Percentiles rank a stretch among this genome's conserved stretches.
Evolutionary conservation across 495 filamentous ascomycete genomes (phyloP).

Genomic region (Schizothecium vesticola): DNA sequence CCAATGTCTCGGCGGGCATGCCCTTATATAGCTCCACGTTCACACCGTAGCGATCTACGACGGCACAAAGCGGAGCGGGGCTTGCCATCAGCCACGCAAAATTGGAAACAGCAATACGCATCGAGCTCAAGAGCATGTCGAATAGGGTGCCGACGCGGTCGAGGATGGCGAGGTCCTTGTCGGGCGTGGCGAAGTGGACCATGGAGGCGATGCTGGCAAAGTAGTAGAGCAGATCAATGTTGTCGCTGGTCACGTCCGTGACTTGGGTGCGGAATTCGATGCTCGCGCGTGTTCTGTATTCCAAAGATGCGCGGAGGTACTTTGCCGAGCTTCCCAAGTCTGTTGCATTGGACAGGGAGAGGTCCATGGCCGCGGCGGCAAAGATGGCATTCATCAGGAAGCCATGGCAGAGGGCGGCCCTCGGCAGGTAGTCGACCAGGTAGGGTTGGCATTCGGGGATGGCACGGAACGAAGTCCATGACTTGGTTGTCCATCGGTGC

Average conservation of each 20-base stretch:
- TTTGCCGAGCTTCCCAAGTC: background rate
- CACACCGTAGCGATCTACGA: background rate
- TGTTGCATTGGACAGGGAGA: background rate
- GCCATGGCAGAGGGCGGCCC: background rate
- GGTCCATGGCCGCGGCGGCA: slow-evolving; percentile 2
- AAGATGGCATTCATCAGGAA: slow-evolving; percentile 8
- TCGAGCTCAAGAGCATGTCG: background rate
- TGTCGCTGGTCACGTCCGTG: background rate
- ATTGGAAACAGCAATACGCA: background rate
- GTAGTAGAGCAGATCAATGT: slow-evolving; percentile 7
- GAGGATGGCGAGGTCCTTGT: background rate
- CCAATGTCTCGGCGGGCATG: background rate
- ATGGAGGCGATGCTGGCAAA: slow-evolving; percentile 1
- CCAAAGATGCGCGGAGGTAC: slow-evolving; percentile 1
- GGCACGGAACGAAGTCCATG: background rate
- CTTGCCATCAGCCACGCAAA: slow-evolving; percentile 1
- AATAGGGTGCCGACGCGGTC: background rate
- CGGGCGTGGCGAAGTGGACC: background rate
- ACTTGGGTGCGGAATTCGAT: slow-evolving; percentile 1
- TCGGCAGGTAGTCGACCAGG: slow-evolving; percentile 2
- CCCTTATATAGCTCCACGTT: background rate
- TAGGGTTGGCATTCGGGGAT: slow-evolving; percentile 9
- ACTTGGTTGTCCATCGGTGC: slow-evolving; percentile 6
- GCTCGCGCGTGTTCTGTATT: background rate
- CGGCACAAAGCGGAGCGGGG: background rate